These are phyloP conservation scores for Colletotrichum tofieldiae DNA, from an alignment of 2,329 filamentous ascomycete genomes.

Conservation along the genomic window DNA sequence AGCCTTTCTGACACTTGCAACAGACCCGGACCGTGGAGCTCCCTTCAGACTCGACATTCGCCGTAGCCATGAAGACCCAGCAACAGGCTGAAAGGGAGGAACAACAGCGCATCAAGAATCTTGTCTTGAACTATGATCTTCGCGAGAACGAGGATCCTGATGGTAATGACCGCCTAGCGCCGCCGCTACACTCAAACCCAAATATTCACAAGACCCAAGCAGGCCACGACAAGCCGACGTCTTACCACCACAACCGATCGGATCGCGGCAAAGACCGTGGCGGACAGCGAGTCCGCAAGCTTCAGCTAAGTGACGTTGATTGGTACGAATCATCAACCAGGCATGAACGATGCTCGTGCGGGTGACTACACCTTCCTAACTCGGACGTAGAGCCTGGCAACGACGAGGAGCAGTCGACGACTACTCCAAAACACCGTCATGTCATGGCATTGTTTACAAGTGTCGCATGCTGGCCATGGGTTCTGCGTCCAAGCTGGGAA, in stretches of 20 bases:
- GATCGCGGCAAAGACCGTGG: slow-evolving; percentile 76
- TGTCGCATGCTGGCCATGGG: slow-evolving; percentile 16
- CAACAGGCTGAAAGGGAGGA: slow-evolving; percentile 96
- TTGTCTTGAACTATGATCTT: slow-evolving; percentile 96
- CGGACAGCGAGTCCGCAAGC: slow-evolving; percentile 87
- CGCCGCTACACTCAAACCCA: slow-evolving; percentile 62
- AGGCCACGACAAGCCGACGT: slow-evolving; percentile 66
- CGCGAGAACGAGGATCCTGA: slow-evolving; percentile 86
- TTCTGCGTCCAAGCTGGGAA: slow-evolving; percentile 12
- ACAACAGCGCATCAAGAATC: slow-evolving; percentile 97
- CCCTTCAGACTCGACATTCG: slow-evolving; percentile 92
- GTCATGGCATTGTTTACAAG: slow-evolving; percentile 20
- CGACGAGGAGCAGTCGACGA: slow-evolving; percentile 15
- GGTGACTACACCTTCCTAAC: background rate
- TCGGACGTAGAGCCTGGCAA: slow-evolving; percentile 9
- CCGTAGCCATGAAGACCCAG: slow-evolving; percentile 95
- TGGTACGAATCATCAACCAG: slow-evolving; percentile 75
- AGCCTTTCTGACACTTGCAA: slow-evolving; percentile 40
- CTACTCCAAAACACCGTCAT: slow-evolving; percentile 10
- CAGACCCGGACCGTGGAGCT: slow-evolving; percentile 93
- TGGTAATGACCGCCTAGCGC: slow-evolving; percentile 72
- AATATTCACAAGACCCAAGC: slow-evolving; percentile 66
- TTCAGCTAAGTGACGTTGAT: slow-evolving; percentile 97
- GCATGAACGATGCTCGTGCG: slow-evolving; percentile 24
- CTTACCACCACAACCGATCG: slow-evolving; percentile 68